A percentile compares a stretch with the other conserved stretches of the same genome.
phyloP scores from a whole-genome alignment of 352 stramenopile genomes.

The Peronospora farinosa region DNA sequence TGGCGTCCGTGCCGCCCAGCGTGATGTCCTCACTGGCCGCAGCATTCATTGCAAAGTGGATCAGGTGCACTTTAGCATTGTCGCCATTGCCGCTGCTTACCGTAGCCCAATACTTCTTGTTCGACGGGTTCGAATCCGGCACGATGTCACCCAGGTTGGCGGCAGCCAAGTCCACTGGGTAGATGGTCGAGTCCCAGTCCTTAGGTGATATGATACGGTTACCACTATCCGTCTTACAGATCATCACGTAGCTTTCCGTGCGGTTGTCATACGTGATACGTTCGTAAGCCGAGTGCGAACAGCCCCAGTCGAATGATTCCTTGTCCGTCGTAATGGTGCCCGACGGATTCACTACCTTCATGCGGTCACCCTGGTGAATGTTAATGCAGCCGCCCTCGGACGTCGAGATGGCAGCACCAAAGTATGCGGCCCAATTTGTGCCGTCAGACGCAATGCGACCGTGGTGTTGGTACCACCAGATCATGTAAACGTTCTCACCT shows the following conservation, averaged over 20 bases:
- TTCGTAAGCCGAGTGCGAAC: slow-evolving; percentile 57
- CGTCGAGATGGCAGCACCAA: slow-evolving; percentile 48
- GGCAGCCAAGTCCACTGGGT: slow-evolving; percentile 42
- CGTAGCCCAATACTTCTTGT: slow-evolving; percentile 55
- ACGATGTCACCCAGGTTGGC: slow-evolving; percentile 52
- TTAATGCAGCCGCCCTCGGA: slow-evolving; percentile 56
- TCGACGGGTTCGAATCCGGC: slow-evolving; percentile 19
- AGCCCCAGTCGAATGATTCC: slow-evolving; percentile 53
- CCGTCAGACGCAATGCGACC: slow-evolving; percentile 51
- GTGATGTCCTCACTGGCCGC: slow-evolving; percentile 42
- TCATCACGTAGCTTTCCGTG: slow-evolving; percentile 37
- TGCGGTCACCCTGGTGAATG: slow-evolving; percentile 62
- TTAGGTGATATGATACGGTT: slow-evolving; percentile 62
- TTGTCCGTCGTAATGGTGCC: slow-evolving; percentile 32
- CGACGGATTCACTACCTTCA: slow-evolving; percentile 49
- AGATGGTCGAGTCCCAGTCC: slow-evolving; percentile 48
- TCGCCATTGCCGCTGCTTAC: slow-evolving; percentile 46
- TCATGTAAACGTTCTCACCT: slow-evolving; percentile 49
- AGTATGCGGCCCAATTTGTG: slow-evolving; percentile 61
- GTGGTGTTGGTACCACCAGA: slow-evolving; percentile 68
- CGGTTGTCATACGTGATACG: slow-evolving; percentile 50
- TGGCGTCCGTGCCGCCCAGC: slow-evolving; percentile 39
- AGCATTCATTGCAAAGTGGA: slow-evolving; percentile 49
- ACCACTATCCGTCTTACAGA: slow-evolving; percentile 67
- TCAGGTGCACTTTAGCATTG: slow-evolving; percentile 49